phyloP scores from a whole-genome alignment of 805 yeast species.

The Starmerella kuoi region DNA sequence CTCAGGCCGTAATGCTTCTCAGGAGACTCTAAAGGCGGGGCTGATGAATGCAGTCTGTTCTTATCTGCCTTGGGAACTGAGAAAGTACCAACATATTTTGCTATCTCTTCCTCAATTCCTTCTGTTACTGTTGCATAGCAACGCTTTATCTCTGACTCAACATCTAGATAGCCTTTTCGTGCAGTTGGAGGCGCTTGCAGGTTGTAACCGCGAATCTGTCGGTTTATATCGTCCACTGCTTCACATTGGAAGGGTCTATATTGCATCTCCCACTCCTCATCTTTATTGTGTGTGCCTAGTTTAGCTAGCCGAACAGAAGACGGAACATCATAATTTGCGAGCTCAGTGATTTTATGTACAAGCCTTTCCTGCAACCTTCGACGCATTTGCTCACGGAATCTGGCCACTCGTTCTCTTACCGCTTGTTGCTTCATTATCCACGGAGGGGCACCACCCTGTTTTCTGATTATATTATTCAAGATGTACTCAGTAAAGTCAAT shows the following conservation, averaged over 20 bases:
- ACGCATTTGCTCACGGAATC: slow-evolving; percentile 35
- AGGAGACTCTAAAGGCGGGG: slow-evolving; percentile 22
- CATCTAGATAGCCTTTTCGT: slow-evolving; percentile 40
- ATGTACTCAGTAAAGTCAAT: slow-evolving; percentile 63
- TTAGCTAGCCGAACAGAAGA: slow-evolving; percentile 2
- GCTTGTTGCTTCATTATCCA: slow-evolving; percentile 75
- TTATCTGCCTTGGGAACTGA: slow-evolving; percentile 12
- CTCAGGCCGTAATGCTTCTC: slow-evolving; percentile 26
- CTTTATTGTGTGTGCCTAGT: not conserved
- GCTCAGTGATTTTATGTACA: slow-evolving; percentile 20
- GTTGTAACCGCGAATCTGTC: slow-evolving; percentile 44
- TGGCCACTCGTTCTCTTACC: slow-evolving; percentile 37
- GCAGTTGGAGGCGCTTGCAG: slow-evolving; percentile 52
- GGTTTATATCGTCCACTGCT: slow-evolving; percentile 36
- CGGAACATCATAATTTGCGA: slow-evolving; percentile 1
- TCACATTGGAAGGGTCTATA: slow-evolving; percentile 28
- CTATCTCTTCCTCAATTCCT: slow-evolving; percentile 14
- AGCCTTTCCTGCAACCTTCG: slow-evolving; percentile 24
- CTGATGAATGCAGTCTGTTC: slow-evolving; percentile 11
- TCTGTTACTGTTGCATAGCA: slow-evolving; percentile 31
- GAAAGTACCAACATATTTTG: slow-evolving; percentile 9
- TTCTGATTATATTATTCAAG: slow-evolving; percentile 56
- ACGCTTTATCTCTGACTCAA: slow-evolving; percentile 35
- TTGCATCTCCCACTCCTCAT: slow-evolving; percentile 31
- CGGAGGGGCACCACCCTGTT: slow-evolving; percentile 74